Evolutionary conservation across 129 eudicot species (phyloP), one percentile per base, ranked within the genome.

Genomic region (Erigeron canadensis): DNA sequence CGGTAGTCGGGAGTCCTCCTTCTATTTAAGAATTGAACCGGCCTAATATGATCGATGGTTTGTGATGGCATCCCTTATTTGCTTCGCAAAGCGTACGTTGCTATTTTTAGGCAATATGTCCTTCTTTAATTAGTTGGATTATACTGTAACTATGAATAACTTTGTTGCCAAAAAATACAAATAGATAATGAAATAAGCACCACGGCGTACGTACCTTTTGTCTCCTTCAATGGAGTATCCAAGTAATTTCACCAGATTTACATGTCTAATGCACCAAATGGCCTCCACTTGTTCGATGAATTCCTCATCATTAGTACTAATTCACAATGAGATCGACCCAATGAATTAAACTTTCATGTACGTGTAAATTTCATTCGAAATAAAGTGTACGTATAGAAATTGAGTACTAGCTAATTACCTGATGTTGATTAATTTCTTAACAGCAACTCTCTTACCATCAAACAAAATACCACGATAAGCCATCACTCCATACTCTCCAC

Each of bases 211-310:
- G n/a, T n/a, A n/a, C 91, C 87, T 83, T 75, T 75, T 55, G 57
- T 48, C 58, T 75, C 86, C 86, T 48, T 83, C 77, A 23, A 59
- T 37, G 40, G 84, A 76, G 66, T 65, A 81, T 45, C 91, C 91
- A 6, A 83, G 65, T 71, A 86, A 50, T 48, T 86, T 86, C 70
- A 83, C 88, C 81, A 86, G 34, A 80, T 86, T 86, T 63, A 54
- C 81, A 81, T 86, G 86, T 67, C 81, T 81, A 23, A 83, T 38
- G 46, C 79, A 40, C 81, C 79, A 78, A 57, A 86, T 42, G 47
- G 71, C 79, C 50, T 83, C 88, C 37, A 80, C 86, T 65, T 83
- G 64, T 51, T 22, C 71, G n/a, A 43, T 15, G 47, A 86, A 86
- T 5, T 78, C 81, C 50, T 69, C 68, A 47, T n/a, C 68, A 28